phyloP scores from a whole-genome alignment of 139 green algal species.

The Diplosphaera chodatii region DNA sequence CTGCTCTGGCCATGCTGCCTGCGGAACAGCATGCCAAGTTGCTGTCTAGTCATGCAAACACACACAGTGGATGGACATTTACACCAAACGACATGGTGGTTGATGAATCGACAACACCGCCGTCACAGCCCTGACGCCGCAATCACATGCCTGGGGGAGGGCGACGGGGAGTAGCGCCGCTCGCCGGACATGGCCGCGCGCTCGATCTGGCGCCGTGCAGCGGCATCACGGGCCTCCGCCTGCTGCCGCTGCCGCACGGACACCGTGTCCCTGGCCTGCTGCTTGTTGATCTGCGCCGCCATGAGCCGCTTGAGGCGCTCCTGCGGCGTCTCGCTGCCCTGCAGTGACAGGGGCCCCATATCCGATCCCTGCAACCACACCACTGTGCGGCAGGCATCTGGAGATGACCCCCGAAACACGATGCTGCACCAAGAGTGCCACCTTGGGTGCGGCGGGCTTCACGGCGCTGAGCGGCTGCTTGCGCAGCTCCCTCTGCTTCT shows the following conservation, averaged over 20 bases:
- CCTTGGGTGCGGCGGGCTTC: not conserved
- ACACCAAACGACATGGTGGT: too few relatives aligned
- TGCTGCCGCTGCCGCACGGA: conserved; percentile 39
- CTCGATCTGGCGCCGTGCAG: conserved; percentile 27
- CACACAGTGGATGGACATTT: too few relatives aligned
- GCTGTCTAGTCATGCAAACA: too few relatives aligned
- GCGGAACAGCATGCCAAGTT: too few relatives aligned
- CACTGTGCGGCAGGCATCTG: too few relatives aligned
- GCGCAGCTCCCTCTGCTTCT: not conserved
- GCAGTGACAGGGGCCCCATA: not conserved
- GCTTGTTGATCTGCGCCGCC: conserved; percentile 72
- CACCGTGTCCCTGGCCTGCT: conserved; percentile 54
- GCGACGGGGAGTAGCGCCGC: not conserved
- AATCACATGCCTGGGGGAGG: not conserved
- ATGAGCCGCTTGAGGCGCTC: conserved; percentile 76
- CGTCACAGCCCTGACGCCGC: too few relatives aligned
- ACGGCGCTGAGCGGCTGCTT: not conserved
- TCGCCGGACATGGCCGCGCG: not conserved
- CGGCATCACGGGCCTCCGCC: conserved; percentile 21
- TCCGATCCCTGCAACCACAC: too few relatives aligned
- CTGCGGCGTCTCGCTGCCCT: conserved; percentile 56
- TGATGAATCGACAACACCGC: too few relatives aligned
- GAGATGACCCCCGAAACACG: too few relatives aligned
- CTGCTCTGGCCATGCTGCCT: not conserved
- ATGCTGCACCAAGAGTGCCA: not conserved